Conservation (phyloP, 257 asterid species). For the Vinca minor region DNA sequence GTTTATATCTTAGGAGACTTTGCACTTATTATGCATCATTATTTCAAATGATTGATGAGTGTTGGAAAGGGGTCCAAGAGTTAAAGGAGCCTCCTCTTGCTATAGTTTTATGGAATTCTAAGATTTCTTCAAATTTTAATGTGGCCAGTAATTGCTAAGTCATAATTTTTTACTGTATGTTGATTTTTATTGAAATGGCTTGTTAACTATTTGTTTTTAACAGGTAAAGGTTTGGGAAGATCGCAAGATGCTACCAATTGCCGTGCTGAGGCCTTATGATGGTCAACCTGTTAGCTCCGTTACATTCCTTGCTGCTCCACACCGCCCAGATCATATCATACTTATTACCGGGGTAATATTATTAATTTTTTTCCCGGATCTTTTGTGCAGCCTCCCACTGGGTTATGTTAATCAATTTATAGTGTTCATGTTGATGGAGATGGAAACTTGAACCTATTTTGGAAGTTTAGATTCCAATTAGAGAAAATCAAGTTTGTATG, state of each 20-base stretch:
- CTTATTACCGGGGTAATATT: conserved; percentile 86
- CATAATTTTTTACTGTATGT: background rate
- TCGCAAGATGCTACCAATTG: conserved; percentile 68
- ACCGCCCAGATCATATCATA: conserved; percentile 85
- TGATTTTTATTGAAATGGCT: background rate
- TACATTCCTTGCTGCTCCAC: conserved; percentile 83
- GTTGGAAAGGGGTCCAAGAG: background rate
- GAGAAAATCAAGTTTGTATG: background rate
- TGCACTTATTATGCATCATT: background rate
- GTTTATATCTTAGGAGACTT: background rate
- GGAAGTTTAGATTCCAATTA: background rate
- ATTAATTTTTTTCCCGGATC: background rate
- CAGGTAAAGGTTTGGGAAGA: conserved; percentile 99
- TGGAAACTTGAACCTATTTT: background rate
- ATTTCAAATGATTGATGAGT: background rate
- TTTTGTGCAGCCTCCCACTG: background rate
- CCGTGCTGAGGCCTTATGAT: conserved; percentile 87
- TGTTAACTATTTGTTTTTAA: conserved; percentile 8
- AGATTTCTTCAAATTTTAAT: background rate
- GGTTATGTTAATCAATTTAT: background rate
- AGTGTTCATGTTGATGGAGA: background rate
- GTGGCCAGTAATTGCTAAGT: background rate
- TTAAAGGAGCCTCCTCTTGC: background rate
- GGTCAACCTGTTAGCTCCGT: conserved; percentile 94
- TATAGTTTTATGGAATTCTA: background rate